Evolutionary conservation across 805 yeast species (phyloP).

Genomic region (Saccharomycopsis babjevae): DNA sequence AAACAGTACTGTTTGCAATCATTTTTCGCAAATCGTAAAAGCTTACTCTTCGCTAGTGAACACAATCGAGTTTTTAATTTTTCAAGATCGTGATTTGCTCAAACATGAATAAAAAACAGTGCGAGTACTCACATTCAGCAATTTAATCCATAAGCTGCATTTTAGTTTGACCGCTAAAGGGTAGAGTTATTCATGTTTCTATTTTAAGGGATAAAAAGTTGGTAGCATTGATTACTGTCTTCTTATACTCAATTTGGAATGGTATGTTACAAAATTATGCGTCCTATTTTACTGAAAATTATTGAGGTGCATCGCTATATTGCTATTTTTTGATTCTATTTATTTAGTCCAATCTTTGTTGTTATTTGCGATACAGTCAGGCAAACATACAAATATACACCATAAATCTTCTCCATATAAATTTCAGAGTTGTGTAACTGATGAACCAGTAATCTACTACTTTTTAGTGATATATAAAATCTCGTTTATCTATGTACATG

Average conservation of each 20-base stretch:
- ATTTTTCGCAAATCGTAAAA: too few species aligned
- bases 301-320: neutral
- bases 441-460: neutral
- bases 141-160: too few species aligned
- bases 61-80: neutral
- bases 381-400: too few species aligned
- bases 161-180: neutral
- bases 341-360: too few species aligned
- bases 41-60: neutral
- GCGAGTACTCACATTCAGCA: neutral
- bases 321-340: neutral
- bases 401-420: too few species aligned
- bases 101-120: neutral
- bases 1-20: too few species aligned
- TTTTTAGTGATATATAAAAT: neutral
- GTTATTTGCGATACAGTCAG: too few species aligned
- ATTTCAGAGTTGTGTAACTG: too few species aligned
- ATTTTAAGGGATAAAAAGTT: neutral
- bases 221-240: neutral
- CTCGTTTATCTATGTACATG: neutral
- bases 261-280: neutral
- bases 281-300: neutral
- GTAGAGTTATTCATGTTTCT: neutral
- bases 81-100: neutral
- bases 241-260: neutral